A percentile compares a stretch with the other conserved stretches of the same genome.
phyloP scores from a whole-genome alignment of 164 flowering plant species.

The Annona squamosa region DNA sequence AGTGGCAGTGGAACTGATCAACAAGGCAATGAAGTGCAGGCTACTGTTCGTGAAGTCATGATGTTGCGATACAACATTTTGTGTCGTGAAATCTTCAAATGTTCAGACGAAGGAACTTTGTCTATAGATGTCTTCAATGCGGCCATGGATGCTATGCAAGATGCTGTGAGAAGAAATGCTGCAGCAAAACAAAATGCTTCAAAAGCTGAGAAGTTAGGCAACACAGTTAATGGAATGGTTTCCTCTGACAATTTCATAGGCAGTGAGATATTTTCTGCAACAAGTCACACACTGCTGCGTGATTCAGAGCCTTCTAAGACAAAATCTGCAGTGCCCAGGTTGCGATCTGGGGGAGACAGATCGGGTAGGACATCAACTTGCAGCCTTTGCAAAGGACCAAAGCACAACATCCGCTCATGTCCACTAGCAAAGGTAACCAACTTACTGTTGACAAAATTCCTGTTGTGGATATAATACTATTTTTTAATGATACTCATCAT shows the following conservation, averaged over 20 bases:
- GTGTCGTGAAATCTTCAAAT: slow-evolving; percentile 5
- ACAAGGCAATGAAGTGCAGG: not conserved
- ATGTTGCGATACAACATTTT: slow-evolving; percentile 8
- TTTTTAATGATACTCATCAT: not conserved
- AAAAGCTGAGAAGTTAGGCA: slow-evolving; percentile 1
- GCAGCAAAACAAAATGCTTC: slow-evolving; percentile 1
- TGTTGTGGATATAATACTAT: not conserved
- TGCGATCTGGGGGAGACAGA: not conserved
- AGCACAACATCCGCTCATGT: slow-evolving; percentile 6
- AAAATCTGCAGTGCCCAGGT: not conserved
- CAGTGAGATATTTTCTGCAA: not conserved
- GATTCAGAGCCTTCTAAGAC: slow-evolving; percentile 2
- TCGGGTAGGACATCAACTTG: not conserved
- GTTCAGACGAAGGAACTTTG: slow-evolving; percentile 1
- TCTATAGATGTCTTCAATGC: slow-evolving; percentile 7
- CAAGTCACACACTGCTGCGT: not conserved
- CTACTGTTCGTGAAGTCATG: slow-evolving; percentile 3
- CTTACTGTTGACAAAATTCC: not conserved
- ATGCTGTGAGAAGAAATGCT: not conserved
- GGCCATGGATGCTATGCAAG: slow-evolving; percentile 4
- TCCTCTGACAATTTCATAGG: not conserved
- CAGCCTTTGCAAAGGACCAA: slow-evolving; percentile 8
- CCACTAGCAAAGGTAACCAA: not conserved
- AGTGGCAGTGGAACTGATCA: slow-evolving; percentile 1
- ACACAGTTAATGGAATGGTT: not conserved